Base-by-base conservation (phyloP, 2,329 filamentous ascomycete species). In the Nemania serpens region DNA sequence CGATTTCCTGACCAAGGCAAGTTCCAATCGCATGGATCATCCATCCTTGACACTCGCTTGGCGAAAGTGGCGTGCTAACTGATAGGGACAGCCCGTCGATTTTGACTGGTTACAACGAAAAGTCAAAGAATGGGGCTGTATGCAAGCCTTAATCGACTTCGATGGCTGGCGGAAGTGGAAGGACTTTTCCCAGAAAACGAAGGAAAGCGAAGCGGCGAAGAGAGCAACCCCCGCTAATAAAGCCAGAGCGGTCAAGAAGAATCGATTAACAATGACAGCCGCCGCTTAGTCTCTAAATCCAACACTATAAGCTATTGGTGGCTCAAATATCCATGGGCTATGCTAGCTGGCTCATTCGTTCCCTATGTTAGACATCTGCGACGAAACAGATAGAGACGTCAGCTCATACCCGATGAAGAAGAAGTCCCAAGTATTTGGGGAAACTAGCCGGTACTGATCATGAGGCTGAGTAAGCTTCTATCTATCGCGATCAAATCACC, bases 161-260 rank as follows among this genome's bases (percentile, higher is more conserved):
- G 94, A 98, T 74, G 95, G 95, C 63, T 99, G 95, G 95, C 87
- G 93, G 57, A 92, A 92, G 76, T 99, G 95, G 95, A 97, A 97
- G 75, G 91, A 95, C 71, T 94, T 91, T 72, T 81, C 80, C 9
- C 79, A 81, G 59, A 78, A 80, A 62, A 74, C 74, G 4, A 77
- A 80, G 22, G 76, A 78, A 55, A 73, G 76, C 18, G 80, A 80
- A 29, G 74, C 77, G 3, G 71, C 68, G 17, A 80, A 78, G 66
- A 81, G 80, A 66, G 72, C 75, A 22, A 73, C 75, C 20, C 73
- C 69, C 13, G 67, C 74, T 22, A 70, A 51, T 33, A 75, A 75
- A 58, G 65, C 61, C n/a, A 76, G 74, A 62, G 66, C 70, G 7
- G 66, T 75, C 10, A 84, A 81, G 72, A 82, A 82, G 71, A 78